Evolutionary conservation across 805 yeast genomes (phyloP).

Genomic region (Kluyveromyces siamensis): DNA sequence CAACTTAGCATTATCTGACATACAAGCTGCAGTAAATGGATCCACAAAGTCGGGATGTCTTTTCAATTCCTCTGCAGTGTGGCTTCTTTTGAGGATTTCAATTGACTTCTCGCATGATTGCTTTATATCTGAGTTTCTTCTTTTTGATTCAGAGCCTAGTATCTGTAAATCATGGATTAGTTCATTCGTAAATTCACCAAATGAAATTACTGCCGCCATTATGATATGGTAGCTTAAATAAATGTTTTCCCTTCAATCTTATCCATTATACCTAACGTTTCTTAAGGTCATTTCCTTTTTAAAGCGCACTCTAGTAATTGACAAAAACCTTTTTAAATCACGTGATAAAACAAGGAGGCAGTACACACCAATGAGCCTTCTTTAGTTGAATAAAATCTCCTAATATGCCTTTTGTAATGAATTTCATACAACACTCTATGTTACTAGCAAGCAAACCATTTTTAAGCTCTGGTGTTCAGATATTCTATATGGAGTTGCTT

Average conservation of each 20-base stretch:
- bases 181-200: constrained; percentile 16
- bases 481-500: not conserved
- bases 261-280: too few relatives aligned
- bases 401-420: too few relatives aligned
- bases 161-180: constrained; percentile 48
- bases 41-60: constrained; percentile 45
- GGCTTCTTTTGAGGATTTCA: constrained; percentile 33
- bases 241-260: too few relatives aligned
- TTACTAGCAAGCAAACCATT: too few relatives aligned
- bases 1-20: constrained; percentile 65
- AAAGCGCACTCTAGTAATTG: not conserved
- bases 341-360: not conserved
- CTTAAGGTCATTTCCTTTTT: not conserved
- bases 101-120: constrained; percentile 47
- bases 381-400: too few relatives aligned
- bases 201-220: constrained; percentile 13
- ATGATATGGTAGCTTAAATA: not conserved
- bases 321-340: not conserved
- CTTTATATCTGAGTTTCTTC: constrained; percentile 62
- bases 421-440: too few relatives aligned
- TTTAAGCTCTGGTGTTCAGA: not conserved
- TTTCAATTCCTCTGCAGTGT: constrained; percentile 28
- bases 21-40: constrained; percentile 68
- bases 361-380: too few relatives aligned
- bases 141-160: constrained; percentile 59